Evolutionary conservation across 1,284 basidiomycete genomes (phyloP).

Genomic region (Gymnopus androsaceus): DNA sequence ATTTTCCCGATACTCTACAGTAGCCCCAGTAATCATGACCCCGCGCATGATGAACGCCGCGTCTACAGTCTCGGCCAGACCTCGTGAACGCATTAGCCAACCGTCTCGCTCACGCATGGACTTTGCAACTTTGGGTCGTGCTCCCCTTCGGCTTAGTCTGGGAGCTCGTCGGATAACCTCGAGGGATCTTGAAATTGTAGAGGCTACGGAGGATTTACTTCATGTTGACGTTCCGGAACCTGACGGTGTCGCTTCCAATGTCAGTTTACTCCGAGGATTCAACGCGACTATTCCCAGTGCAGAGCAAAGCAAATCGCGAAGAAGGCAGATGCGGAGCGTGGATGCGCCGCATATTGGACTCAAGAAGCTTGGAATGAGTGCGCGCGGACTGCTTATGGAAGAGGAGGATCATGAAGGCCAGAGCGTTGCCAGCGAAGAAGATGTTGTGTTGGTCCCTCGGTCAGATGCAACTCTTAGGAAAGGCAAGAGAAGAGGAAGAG

Average conservation of each 20-base stretch:
- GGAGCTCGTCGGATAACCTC: conserved; percentile 72
- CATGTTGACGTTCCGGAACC: conserved; percentile 70
- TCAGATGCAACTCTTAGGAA: conserved; percentile 45
- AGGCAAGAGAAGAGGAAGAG: conserved; percentile 60
- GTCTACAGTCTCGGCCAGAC: conserved; percentile 58
- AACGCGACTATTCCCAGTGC: conserved; percentile 90
- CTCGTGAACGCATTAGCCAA: conserved; percentile 43
- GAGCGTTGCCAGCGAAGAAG: conserved; percentile 66
- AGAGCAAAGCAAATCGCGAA: conserved; percentile 71
- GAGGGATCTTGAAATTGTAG: conserved; percentile 80
- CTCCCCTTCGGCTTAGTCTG: conserved; percentile 68
- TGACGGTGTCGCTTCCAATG: conserved; percentile 60
- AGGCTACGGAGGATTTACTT: conserved; percentile 80
- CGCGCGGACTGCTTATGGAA: conserved; percentile 72
- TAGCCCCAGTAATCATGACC: conserved; percentile 90
- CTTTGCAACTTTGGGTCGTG: conserved; percentile 73
- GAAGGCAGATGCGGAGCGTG: conserved; percentile 80
- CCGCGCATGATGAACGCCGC: conserved; percentile 75
- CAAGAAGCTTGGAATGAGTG: conserved; percentile 76
- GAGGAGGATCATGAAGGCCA: conserved; percentile 60
- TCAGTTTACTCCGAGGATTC: conserved; percentile 84
- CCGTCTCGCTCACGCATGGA: conserved; percentile 50
- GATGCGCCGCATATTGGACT: conserved; percentile 77
- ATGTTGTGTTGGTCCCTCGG: conserved; percentile 59
- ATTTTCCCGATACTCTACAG: conserved; percentile 41